A percentile compares a stretch with the other conserved stretches of the same genome.
phyloP scores from a whole-genome alignment of 1,284 basidiomycete species.

The Cystobasidium slooffiae region DNA sequence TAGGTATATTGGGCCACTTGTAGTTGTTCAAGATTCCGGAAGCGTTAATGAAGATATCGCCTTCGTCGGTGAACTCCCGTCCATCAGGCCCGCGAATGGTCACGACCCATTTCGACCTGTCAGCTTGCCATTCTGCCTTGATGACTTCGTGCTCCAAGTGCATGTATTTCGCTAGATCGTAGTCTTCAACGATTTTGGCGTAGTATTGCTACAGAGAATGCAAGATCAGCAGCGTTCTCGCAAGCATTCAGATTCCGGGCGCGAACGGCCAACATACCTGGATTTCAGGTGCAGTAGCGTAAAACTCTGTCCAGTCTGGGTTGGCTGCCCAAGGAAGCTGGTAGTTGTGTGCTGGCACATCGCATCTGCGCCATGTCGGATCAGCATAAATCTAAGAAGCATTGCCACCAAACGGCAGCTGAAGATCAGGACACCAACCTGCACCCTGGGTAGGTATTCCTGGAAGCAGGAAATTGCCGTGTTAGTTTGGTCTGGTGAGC shows the following conservation, averaged over 20 bases:
- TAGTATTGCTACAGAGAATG: conserved; percentile 43
- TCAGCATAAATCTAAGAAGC: background rate
- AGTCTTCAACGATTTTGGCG: conserved; percentile 24
- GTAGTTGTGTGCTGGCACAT: conserved; percentile 52
- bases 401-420: background rate
- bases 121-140: conserved; percentile 30
- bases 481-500: background rate
- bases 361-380: conserved; percentile 36
- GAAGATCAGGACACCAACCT: conserved; percentile 32
- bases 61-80: conserved; percentile 46
- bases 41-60: conserved; percentile 53
- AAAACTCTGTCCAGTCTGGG: conserved; percentile 26
- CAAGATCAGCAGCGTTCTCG: conserved; percentile 47
- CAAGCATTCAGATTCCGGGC: background rate
- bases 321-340: conserved; percentile 27
- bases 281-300: conserved; percentile 49
- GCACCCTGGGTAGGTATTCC: conserved; percentile 53
- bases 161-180: conserved; percentile 22
- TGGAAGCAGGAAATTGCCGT: background rate
- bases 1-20: conserved; percentile 53
- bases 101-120: conserved; percentile 21
- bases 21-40: conserved; percentile 50
- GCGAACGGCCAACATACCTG: conserved; percentile 24
- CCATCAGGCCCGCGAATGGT: conserved; percentile 37
- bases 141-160: conserved; percentile 29